phyloP scores from a whole-genome alignment of 371 early-diverging fungal species.

The Lichtheimia hyalospora region DNA sequence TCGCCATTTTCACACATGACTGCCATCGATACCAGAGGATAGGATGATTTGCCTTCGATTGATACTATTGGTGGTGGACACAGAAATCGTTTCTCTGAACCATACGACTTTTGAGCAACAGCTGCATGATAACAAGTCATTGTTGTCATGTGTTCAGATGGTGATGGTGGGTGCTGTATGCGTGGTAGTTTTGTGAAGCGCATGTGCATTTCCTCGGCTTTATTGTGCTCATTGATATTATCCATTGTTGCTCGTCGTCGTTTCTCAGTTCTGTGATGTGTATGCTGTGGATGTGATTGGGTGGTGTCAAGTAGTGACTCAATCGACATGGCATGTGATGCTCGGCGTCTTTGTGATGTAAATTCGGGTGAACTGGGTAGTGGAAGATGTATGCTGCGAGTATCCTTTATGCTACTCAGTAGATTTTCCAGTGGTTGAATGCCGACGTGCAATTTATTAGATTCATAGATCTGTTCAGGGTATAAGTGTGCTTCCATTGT shows the following conservation, averaged over 20 bases:
- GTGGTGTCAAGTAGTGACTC: constrained; percentile 30
- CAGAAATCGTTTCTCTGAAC: constrained; percentile 84
- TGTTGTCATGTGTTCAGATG: constrained; percentile 27
- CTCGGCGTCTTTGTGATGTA: not conserved
- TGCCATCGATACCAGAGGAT: constrained; percentile 58
- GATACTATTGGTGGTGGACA: constrained; percentile 87
- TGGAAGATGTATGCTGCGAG: constrained; percentile 6
- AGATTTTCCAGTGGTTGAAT: constrained; percentile 47
- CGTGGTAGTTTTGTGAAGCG: constrained; percentile 11
- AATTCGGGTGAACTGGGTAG: not conserved
- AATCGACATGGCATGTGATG: constrained; percentile 38
- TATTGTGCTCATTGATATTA: not conserved
- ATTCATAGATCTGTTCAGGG: constrained; percentile 26
- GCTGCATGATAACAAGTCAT: constrained; percentile 67
- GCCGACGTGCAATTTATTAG: constrained; percentile 22
- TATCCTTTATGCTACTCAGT: constrained; percentile 36
- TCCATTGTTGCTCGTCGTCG: constrained; percentile 5
- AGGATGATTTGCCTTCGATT: constrained; percentile 25
- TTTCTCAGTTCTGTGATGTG: not conserved
- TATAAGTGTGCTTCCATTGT: constrained; percentile 21
- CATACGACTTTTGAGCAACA: constrained; percentile 89
- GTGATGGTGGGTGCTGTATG: not conserved
- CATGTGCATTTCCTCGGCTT: not conserved
- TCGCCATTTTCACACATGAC: constrained; percentile 53
- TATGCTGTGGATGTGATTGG: not conserved